Base-by-base conservation (phyloP, 345 rosid species). In the Trapa bicornis region DNA sequence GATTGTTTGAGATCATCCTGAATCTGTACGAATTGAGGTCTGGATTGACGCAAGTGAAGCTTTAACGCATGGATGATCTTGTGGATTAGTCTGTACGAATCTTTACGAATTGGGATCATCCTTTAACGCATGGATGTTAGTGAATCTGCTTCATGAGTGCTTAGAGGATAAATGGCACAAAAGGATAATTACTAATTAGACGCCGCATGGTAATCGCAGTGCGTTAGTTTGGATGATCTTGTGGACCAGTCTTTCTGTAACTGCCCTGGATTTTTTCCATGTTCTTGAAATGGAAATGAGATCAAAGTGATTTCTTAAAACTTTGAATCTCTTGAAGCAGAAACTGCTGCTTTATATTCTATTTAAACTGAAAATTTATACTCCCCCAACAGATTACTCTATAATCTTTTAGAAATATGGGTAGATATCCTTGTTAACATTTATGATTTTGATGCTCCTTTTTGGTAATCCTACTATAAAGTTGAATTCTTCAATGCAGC, bases 401-500 rank as follows among this genome's bases (percentile, higher is more conserved):
- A 8, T n/a, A 54, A 22, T 54, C 33, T 54, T 33, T 22, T 52
- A 52, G 57, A 52, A 52, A 3, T 52, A 17, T 52, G 57, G 14
- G 29, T 52, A 52, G 6, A 15, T 52, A 52, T 52, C 57, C 29
- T 52, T 52, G n/a, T 52, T 52, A 52, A 52, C 7, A 4, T 47
- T 22, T 52, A 14, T 52, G 22, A 48, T 47, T 13, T 16, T 65
- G 43, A 41, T 41, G 43, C 43, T 41, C 43, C 29, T 22, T 22
- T 22, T 22, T 22, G 29, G 29, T 22, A 22, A 22, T 22, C 29
- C 29, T 22, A 22, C 29, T 22, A 22, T 22, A 22, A 22, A 22
- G 29, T 22, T 22, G 29, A 22, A 22, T 22, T 22, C 67, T 35
- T 67, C 57, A 77, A 64, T 85, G 86, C 87, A 91, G 95, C 82